phyloP scores from a whole-genome alignment of 2,329 filamentous ascomycete species.

The Venturia nashicola region DNA sequence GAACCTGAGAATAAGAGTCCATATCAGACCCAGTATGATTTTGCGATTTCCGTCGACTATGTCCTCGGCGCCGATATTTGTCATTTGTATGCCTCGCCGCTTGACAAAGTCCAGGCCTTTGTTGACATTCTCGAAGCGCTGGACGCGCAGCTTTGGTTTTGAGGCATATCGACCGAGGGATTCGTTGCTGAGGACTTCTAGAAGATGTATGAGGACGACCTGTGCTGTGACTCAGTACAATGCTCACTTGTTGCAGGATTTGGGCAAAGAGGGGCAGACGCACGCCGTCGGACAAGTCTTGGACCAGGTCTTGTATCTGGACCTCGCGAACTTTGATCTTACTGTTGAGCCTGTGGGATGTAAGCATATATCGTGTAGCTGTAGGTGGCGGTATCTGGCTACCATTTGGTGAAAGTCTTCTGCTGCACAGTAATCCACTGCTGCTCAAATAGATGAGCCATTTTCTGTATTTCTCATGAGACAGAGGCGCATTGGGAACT shows the following conservation, averaged over 20 bases:
- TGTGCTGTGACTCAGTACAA: conserved; percentile 23
- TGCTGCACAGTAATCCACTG: conserved; percentile 73
- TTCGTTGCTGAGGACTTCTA: conserved; percentile 90
- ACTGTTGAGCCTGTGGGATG: conserved; percentile 68
- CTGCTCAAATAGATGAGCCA: conserved; percentile 37
- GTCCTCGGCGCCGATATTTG: conserved; percentile 96
- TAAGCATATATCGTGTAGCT: not conserved
- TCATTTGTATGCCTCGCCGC: conserved; percentile 84
- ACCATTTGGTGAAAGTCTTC: conserved; percentile 99
- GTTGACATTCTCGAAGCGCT: conserved; percentile 97
- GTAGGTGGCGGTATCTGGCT: conserved; percentile 11
- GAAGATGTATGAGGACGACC: conserved; percentile 91
- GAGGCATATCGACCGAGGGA: conserved; percentile 94
- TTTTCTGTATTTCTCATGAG: not conserved
- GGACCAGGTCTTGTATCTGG: conserved; percentile 75
- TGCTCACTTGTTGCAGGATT: not conserved
- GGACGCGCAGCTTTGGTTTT: conserved; percentile 89
- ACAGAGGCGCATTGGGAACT: not conserved
- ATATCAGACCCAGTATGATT: conserved; percentile 93
- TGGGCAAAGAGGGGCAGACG: conserved; percentile 26
- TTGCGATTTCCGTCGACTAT: conserved; percentile 96
- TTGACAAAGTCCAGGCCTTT: conserved; percentile 89
- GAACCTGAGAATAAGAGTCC: conserved; percentile 95
- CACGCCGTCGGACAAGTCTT: conserved; percentile 88
- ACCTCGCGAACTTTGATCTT: conserved; percentile 72